A percentile compares a stretch with the other conserved stretches of the same genome.
phyloP scores from a whole-genome alignment of 2,329 filamentous ascomycete species.

The Myriosclerotinia curreyana region DNA sequence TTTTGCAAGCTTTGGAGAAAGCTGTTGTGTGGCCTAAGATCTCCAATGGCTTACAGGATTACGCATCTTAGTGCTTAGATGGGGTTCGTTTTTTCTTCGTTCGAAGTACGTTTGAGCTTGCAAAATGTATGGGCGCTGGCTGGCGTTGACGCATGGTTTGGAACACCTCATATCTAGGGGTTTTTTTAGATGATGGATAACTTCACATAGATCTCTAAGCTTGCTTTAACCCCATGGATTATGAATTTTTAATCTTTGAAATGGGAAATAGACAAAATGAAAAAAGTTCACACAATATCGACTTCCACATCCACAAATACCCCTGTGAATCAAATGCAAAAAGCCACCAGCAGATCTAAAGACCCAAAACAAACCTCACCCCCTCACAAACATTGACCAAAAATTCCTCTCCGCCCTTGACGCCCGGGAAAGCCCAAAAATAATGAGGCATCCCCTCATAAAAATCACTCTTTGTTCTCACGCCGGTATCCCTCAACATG shows the following conservation, averaged over 20 bases:
- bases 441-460: constrained; percentile 40
- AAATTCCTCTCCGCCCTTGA: background rate
- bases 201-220: constrained; percentile 2
- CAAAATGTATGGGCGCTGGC: background rate
- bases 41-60: constrained; percentile 31
- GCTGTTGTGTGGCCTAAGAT: constrained; percentile 52
- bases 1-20: constrained; percentile 76
- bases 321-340: background rate
- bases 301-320: background rate
- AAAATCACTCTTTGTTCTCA: constrained; percentile 33
- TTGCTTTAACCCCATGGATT: background rate
- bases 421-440: constrained; percentile 26
- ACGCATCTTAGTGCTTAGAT: background rate
- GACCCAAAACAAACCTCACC: constrained; percentile 11
- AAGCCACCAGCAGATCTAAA: background rate
- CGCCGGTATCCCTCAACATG: constrained; percentile 35
- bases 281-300: background rate
- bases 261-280: background rate
- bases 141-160: constrained; percentile 5
- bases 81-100: background rate
- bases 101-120: background rate
- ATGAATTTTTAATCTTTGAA: background rate
- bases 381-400: constrained; percentile 6
- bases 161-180: constrained; percentile 1
- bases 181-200: background rate